Evolutionary conservation across 1,284 basidiomycete species (phyloP), one percentile per base, ranked within the genome.

Genomic region (Pascua guehoae): DNA sequence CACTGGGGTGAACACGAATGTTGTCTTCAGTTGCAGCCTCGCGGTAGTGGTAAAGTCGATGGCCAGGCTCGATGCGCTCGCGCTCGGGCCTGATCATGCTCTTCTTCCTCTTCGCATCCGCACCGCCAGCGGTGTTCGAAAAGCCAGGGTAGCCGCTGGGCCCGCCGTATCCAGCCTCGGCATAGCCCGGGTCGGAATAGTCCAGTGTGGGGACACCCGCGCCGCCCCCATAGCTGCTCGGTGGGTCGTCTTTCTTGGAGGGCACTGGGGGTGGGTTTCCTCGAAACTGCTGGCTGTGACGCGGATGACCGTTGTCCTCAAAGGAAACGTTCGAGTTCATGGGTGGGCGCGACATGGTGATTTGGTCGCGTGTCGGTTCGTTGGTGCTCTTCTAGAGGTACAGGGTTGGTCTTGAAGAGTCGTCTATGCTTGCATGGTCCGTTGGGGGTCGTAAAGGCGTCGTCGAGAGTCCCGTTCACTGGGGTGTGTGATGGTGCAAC

Each of bases 21-120:
- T 88, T 86, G 74, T 91, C 83, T 71, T 89, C 86, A 17, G 88
- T 87, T 14, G 91, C 90, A 77, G 90, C 92, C 63, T 84, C 88
- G 53, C 92, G 86, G 78, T 98, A 98, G 79, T 98, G 89, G 86
- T 89, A 98, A 66, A 95, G 87, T 45, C 93, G 84, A 80, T 98
- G 93, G 49, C 86, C 86, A 10, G 94, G 93, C 72, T 97, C 94
- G 69, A 98, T 91, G 81, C 95, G 90, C 81, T 97, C 95, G 61
- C 95, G 83, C 77, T 98, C 95, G 9, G 96, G 95, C 56, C 85
- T 82, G 54, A 98, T 91, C 48, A 98, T 83, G 71, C 88, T 91
- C 83, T 94, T 95, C 82, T 97, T 98, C 71, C 94, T 79, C 56
- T 80, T 78, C 47, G 89, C 76, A 73, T 76, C 75, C 12, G 67